Evolutionary conservation across 208 protist species (phyloP).

Genomic region (Acanthamoeba healyi): DNA sequence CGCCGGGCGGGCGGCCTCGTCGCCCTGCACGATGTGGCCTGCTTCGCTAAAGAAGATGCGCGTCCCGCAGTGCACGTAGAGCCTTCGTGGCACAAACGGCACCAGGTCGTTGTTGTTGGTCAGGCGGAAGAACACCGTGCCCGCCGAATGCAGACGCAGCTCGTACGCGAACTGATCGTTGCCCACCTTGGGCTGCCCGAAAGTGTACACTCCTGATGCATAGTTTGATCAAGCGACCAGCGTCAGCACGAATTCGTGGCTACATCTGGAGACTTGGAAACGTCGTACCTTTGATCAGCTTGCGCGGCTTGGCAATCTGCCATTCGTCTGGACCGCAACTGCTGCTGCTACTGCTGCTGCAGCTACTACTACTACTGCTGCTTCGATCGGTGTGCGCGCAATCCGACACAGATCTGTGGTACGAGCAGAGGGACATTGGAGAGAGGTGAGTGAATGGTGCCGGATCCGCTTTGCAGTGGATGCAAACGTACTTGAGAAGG

Average conservation of each 20-base stretch:
- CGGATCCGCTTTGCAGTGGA: too few relatives aligned
- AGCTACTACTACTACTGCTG: too few relatives aligned
- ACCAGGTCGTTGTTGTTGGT: conserved; percentile 73
- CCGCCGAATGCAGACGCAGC: neutral
- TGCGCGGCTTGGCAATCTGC: too few relatives aligned
- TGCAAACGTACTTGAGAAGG: neutral
- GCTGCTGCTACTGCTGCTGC: too few relatives aligned
- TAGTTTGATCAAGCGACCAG: too few relatives aligned
- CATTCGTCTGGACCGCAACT: too few relatives aligned
- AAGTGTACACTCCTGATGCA: conserved; percentile 69
- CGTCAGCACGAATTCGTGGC: too few relatives aligned
- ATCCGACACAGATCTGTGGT: too few relatives aligned
- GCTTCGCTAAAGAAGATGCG: neutral
- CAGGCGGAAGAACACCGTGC: conserved; percentile 6
- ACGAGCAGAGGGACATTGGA: too few relatives aligned
- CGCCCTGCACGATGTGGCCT: conserved; percentile 3
- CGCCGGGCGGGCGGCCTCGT: neutral
- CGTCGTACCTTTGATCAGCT: too few relatives aligned
- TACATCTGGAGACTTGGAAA: too few relatives aligned
- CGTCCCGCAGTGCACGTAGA: neutral
- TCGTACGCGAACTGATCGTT: neutral
- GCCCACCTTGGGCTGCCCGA: conserved; percentile 64
- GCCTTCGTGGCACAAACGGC: neutral
- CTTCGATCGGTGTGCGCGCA: neutral
- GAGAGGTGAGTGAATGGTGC: too few relatives aligned